Base-by-base conservation (phyloP, 768 basidiomycete species). In the Boletus fagicola region DNA sequence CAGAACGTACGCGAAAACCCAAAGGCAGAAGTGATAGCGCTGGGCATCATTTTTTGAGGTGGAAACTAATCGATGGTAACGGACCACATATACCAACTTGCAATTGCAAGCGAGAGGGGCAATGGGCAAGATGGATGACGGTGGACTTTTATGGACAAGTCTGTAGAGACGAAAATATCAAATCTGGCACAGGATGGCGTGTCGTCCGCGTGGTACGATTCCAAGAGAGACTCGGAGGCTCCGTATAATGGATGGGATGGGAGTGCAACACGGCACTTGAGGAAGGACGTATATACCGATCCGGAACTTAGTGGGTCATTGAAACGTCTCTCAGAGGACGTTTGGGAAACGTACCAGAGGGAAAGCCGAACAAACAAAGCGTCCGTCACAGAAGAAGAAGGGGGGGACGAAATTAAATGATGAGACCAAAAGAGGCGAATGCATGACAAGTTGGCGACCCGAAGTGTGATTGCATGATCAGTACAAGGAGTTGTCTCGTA, bases 151-250 rank as follows among this genome's bases (percentile, higher is more conserved):
- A 69, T 62, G 62, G 64, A 43, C 49, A 50, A 49, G 54, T 38
- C 36, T 46, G 51, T 15, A 56, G 33, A 53, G 57, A 47, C 48
- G 22, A 61, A 56, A 71, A 70, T 71, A 70, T 69, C 63, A 71
- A 70, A 70, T 70, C 68, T 62, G 20, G 58, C 69, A 70, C 69
- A 70, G 69, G 69, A 43, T 62, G 56, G 67, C 67, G 69, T 70
- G 68, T 53, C 58, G 62, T 50, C 62, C 69, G 65, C 69, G 69
- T 70, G 69, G 69, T 61, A 35, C 5, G 47, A 62, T 54, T 53
- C 11, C 56, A 51, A 60, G 49, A 58, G 40, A 51, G 51, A 57
- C 40, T 52, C 48, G 62, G 47, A 54, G 49, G 54, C 46, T 55
- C 66, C 60, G 68, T 58, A 49, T 4, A 53, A 51, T 48, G 64